phyloP scores from a whole-genome alignment of 768 basidiomycete species.

The Boletus pseudo-olivaceus region DNA sequence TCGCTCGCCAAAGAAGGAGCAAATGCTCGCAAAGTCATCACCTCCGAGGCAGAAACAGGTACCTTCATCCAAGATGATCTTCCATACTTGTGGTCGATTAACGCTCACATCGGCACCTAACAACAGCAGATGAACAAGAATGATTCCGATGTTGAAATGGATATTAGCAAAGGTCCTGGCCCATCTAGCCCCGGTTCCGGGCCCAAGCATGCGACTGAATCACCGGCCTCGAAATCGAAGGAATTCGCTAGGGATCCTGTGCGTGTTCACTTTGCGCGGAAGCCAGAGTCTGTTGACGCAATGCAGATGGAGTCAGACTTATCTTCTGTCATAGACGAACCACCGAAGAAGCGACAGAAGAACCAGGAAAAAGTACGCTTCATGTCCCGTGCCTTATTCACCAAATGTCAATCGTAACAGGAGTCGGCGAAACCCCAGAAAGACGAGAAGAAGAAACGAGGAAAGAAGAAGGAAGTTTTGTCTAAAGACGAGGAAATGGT shows the following conservation, averaged over 20 bases:
- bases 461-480: slow-evolving; percentile 34
- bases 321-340: slow-evolving; percentile 57
- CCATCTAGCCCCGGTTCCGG: slow-evolving; percentile 12
- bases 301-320: slow-evolving; percentile 43
- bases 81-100: neutral
- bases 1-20: slow-evolving; percentile 10
- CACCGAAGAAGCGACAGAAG: slow-evolving; percentile 46
- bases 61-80: neutral
- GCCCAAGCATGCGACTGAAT: neutral
- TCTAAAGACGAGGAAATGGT: slow-evolving; percentile 71
- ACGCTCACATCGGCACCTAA: neutral
- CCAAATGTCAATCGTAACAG: slow-evolving; percentile 6
- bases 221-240: slow-evolving; percentile 5
- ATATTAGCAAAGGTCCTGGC: slow-evolving; percentile 1
- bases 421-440: slow-evolving; percentile 23
- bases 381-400: neutral
- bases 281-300: slow-evolving; percentile 22
- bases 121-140: neutral
- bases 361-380: slow-evolving; percentile 35
- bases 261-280: neutral
- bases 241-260: slow-evolving; percentile 17
- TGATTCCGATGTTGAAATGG: slow-evolving; percentile 12
- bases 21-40: neutral
- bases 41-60: slow-evolving; percentile 15
- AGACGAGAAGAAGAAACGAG: slow-evolving; percentile 25